Conservation (phyloP, 148 eudicot genomes). For the Rhododendron simsii region DNA sequence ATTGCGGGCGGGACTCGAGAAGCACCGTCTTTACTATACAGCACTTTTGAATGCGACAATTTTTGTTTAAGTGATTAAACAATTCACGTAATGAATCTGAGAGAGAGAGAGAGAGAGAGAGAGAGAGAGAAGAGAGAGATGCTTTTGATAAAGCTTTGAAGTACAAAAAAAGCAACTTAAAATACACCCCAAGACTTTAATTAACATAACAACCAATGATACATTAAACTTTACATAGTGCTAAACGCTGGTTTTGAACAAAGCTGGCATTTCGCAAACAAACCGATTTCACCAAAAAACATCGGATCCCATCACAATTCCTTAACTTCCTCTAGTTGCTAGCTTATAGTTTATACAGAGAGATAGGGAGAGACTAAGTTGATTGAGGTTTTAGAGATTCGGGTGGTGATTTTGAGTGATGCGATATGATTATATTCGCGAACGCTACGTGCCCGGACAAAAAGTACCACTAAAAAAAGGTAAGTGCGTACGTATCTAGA, state of each 20-base stretch:
- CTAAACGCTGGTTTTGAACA: neutral
- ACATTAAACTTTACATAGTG: neutral
- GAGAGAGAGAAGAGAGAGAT: no score
- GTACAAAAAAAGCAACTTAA: neutral
- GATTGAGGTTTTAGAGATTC: neutral
- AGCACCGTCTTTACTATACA: neutral
- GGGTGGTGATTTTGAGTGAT: neutral
- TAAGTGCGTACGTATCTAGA: neutral
- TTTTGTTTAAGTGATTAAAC: neutral
- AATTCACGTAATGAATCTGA: neutral
- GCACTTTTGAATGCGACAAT: neutral
- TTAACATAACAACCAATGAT: neutral
- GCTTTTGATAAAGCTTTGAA: slow-evolving; percentile 17
- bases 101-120: neutral
- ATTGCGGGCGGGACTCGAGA: neutral
- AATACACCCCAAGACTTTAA: neutral
- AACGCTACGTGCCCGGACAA: neutral
- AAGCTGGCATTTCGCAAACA: slow-evolving; percentile 8
- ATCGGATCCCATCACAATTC: neutral
- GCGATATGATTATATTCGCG: neutral
- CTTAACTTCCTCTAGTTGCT: neutral
- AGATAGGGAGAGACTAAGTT: neutral
- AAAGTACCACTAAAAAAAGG: neutral
- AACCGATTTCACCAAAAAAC: slow-evolving; percentile 14
- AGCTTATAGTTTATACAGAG: neutral